A percentile compares a stretch with the other conserved stretches of the same genome.
phyloP scores from a whole-genome alignment of 768 basidiomycete species.

The Ephemerocybe angulata region DNA sequence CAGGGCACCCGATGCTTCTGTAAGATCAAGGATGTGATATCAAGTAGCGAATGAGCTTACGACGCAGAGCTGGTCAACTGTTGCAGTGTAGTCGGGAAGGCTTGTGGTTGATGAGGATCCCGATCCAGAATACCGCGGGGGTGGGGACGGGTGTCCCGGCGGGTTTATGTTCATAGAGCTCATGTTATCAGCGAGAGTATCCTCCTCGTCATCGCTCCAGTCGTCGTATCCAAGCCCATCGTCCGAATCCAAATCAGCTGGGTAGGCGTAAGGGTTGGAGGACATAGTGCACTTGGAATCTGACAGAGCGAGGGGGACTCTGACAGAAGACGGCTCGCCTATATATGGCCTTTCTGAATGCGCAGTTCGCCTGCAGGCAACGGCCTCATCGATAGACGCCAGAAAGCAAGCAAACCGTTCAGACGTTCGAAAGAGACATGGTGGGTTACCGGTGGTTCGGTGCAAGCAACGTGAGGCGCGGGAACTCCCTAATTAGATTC shows the following conservation, averaged over 20 bases:
- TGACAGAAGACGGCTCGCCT: not conserved
- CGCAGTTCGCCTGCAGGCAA: no score
- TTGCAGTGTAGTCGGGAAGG: not conserved
- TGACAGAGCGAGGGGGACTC: not conserved
- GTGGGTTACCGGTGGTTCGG: no score
- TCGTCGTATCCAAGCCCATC: not conserved
- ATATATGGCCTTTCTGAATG: not conserved
- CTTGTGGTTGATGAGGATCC: not conserved
- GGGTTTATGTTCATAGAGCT: not conserved
- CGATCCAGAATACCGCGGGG: no score
- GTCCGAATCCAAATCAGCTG: conserved; percentile 4
- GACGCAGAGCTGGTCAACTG: no score
- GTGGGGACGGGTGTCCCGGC: not conserved
- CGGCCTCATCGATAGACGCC: not conserved
- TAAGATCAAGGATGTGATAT: not conserved
- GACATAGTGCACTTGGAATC: not conserved
- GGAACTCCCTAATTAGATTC: no score
- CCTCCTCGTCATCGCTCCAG: not conserved
- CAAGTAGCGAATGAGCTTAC: no score
- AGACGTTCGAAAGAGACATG: no score
- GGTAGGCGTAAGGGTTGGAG: not conserved
- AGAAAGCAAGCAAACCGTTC: not conserved
- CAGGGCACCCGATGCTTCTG: not conserved
- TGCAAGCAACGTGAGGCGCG: no score
- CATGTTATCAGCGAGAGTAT: not conserved